Evolutionary conservation across 768 basidiomycete species (phyloP), one percentile per base, ranked within the genome.

Genomic region (Strobilomyces confusus): DNA sequence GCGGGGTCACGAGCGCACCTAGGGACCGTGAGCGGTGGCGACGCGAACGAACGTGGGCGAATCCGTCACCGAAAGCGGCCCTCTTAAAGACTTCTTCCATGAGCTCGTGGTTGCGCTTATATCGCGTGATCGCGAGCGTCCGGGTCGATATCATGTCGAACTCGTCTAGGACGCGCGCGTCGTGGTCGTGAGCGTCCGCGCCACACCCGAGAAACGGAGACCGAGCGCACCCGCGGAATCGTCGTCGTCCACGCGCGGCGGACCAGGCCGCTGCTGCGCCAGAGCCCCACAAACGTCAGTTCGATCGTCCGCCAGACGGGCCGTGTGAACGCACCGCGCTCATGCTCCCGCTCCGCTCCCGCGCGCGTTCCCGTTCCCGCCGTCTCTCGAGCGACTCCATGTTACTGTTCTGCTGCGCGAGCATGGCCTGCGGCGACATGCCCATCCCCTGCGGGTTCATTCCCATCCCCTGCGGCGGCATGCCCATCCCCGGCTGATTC

Each of bases 81-180:
- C 80, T 78, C 58, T 75, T 77, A 68, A 92, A 91, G 2, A 92
- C 85, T 40, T 86, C 86, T 63, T 86, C 86, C 89, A 92, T 92
- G 55, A 86, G 74, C 41, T 90, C 89, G 61, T 92, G 88, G 61
- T 92, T 92, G 7, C 89, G 82, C 58, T 77, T 80, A 63, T 90
- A 92, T 33, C 89, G 77, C 17, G 82, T 79, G 33, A 87, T 62
- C 8, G 90, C 86, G 15, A 91, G 75, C 3, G 87, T 80, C 40
- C 86, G 79, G 2, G 86, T 82, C 0, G 89, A 86, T 54, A 91
- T 85, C 54, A 77, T 73, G 54, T 91, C 89, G 22, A 76, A 70
- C 56, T 89, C 87, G 59, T 88, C 84, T 80, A 11, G n/a, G 3
- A 6, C 13, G 49, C 4, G 29, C 2, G 34, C n/a, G 3, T 26